phyloP scores from a whole-genome alignment of 2,329 filamentous ascomycete genomes.

The Cordyceps fumosorosea region DNA sequence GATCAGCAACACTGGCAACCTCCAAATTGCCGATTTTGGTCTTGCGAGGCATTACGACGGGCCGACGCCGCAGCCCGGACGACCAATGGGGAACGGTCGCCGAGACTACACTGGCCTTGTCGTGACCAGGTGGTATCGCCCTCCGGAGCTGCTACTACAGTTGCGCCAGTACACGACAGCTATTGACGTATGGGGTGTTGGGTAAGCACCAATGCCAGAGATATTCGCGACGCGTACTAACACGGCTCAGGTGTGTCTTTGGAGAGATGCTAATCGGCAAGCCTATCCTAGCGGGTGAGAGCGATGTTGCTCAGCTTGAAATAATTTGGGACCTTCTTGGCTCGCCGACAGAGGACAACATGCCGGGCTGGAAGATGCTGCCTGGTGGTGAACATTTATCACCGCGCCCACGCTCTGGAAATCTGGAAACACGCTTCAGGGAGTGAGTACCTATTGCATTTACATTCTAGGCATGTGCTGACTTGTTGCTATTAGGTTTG shows the following conservation, averaged over 20 bases:
- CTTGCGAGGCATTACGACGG: slow-evolving; percentile 92
- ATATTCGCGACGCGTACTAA: slow-evolving; percentile 16
- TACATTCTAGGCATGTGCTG: slow-evolving; percentile 9
- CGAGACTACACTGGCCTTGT: slow-evolving; percentile 95
- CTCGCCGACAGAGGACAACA: slow-evolving; percentile 78
- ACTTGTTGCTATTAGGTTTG: slow-evolving; percentile 40
- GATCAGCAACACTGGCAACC: slow-evolving; percentile 86
- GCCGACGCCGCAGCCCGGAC: slow-evolving; percentile 65
- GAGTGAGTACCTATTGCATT: slow-evolving; percentile 44
- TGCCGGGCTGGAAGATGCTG: slow-evolving; percentile 83
- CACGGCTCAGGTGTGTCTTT: slow-evolving; percentile 73
- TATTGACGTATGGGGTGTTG: slow-evolving; percentile 97
- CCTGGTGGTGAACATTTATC: slow-evolving; percentile 74
- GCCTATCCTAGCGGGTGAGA: slow-evolving; percentile 85
- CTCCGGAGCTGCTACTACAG: slow-evolving; percentile 84
- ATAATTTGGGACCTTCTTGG: slow-evolving; percentile 93
- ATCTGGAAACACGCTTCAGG: slow-evolving; percentile 66
- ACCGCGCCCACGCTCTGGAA: slow-evolving; percentile 54
- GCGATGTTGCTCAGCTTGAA: slow-evolving; percentile 81
- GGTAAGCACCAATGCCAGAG: slow-evolving; percentile 46
- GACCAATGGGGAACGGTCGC: slow-evolving; percentile 74
- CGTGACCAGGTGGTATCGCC: slow-evolving; percentile 94
- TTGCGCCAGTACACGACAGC: slow-evolving; percentile 91
- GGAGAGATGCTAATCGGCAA: slow-evolving; percentile 95
- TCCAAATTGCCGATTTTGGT: slow-evolving; percentile 97